phyloP scores from a whole-genome alignment of 345 rosid species.

The Luvunga scandens region DNA sequence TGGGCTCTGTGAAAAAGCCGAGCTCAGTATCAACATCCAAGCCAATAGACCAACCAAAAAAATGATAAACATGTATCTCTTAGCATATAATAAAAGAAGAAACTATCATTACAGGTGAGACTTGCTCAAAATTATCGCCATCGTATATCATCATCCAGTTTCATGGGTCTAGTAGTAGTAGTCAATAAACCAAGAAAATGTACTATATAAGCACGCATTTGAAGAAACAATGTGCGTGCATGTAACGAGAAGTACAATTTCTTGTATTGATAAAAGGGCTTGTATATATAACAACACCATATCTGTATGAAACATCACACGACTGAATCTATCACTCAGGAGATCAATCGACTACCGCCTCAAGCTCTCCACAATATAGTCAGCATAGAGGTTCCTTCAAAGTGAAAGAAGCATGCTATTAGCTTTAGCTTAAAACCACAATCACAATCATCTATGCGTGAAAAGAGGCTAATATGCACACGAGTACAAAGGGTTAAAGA shows the following conservation, averaged over 20 bases:
- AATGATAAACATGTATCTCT: neutral
- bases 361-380: constrained; percentile 68
- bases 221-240: neutral
- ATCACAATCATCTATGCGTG: neutral
- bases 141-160: constrained; percentile 16
- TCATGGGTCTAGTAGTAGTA: neutral
- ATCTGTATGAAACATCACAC: neutral
- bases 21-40: neutral
- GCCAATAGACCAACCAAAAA: neutral
- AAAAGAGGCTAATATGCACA: neutral
- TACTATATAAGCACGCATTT: constrained; percentile 12
- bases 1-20: neutral
- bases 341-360: constrained; percentile 44
- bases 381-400: constrained; percentile 89
- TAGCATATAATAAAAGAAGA: neutral
- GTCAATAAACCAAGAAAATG: constrained; percentile 17
- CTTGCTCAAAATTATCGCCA: constrained; percentile 29
- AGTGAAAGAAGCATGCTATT: constrained; percentile 7
- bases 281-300: constrained; percentile 6
- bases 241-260: neutral
- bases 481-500: neutral
- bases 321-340: neutral
- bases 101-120: constrained; percentile 10
- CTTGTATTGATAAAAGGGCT: constrained; percentile 14
- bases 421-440: neutral